These are phyloP conservation scores for Apophysomyces sp. DNA, from an alignment of 371 early-diverging fungal species.

Conservation along the genomic window DNA sequence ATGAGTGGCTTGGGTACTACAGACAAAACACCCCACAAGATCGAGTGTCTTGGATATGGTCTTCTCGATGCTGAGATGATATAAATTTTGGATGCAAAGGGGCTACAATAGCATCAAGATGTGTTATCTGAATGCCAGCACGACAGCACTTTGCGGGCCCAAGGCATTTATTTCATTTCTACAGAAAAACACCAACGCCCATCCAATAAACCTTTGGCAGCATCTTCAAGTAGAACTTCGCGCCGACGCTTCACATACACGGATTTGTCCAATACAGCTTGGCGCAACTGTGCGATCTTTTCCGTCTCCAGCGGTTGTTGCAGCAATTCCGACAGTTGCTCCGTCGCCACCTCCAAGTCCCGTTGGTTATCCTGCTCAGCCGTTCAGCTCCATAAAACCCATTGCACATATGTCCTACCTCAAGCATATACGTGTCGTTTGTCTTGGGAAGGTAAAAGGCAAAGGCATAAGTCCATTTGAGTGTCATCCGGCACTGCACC, in stretches of 20 bases:
- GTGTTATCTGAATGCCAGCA: too few relatives aligned
- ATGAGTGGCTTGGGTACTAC: too few relatives aligned
- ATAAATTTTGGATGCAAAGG: too few relatives aligned
- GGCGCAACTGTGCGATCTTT: slow-evolving; percentile 73
- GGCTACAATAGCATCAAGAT: too few relatives aligned
- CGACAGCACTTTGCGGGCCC: not conserved
- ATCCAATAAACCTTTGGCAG: slow-evolving; percentile 74
- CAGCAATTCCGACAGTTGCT: slow-evolving; percentile 84
- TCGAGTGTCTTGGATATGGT: too few relatives aligned
- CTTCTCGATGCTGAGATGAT: too few relatives aligned
- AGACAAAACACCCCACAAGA: too few relatives aligned
- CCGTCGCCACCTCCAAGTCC: slow-evolving; percentile 94
- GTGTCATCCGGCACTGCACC: slow-evolving; percentile 81
- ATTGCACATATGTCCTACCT: slow-evolving; percentile 33
- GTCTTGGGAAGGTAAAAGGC: slow-evolving; percentile 88
- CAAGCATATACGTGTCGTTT: slow-evolving; percentile 91
- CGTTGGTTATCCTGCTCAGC: slow-evolving; percentile 82
- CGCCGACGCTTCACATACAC: slow-evolving; percentile 75
- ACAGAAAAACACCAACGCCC: slow-evolving; percentile 64
- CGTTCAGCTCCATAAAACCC: not conserved
- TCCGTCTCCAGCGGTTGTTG: slow-evolving; percentile 80
- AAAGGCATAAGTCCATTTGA: slow-evolving; percentile 97
- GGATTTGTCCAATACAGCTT: slow-evolving; percentile 80
- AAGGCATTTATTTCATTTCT: slow-evolving; percentile 16
- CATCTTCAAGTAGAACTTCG: slow-evolving; percentile 79